Percentiles rank a stretch among this genome's conserved stretches.
phyloP scores from a whole-genome alignment of 2,329 filamentous ascomycete species.

The Aureobasidium sp. region DNA sequence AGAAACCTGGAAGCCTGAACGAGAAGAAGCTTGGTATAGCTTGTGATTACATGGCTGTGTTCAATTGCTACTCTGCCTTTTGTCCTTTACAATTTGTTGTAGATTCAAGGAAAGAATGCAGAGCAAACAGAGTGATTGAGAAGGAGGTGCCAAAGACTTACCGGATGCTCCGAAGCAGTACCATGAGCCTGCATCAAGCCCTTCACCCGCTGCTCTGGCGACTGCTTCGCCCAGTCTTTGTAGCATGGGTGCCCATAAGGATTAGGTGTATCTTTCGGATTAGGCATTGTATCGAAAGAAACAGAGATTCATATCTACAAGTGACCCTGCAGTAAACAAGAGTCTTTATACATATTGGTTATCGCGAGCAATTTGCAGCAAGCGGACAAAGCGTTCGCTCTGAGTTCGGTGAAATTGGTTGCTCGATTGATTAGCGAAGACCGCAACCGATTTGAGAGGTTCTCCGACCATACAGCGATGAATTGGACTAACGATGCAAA shows the following conservation, averaged over 20 bases:
- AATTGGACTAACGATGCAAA: too few relatives aligned
- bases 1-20: too few relatives aligned
- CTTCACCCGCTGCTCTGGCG: background rate
- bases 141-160: background rate
- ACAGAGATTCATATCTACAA: background rate
- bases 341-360: background rate
- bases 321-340: background rate
- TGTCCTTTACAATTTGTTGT: too few relatives aligned
- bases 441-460: too few relatives aligned
- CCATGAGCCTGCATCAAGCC: background rate
- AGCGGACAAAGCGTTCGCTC: background rate
- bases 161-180: background rate
- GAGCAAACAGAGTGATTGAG: background rate
- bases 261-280: background rate
- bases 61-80: too few relatives aligned
- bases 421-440: too few relatives aligned
- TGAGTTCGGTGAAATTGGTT: too few relatives aligned
- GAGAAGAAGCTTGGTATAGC: too few relatives aligned
- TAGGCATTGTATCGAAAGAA: background rate
- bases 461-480: too few relatives aligned
- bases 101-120: too few relatives aligned
- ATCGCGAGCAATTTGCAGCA: background rate
- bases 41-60: too few relatives aligned
- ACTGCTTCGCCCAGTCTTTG: background rate
- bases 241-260: background rate